These are phyloP conservation scores for Cotoneaster glaucophyllus DNA, from an alignment of 306 rosid genomes.

Conservation along the genomic window DNA sequence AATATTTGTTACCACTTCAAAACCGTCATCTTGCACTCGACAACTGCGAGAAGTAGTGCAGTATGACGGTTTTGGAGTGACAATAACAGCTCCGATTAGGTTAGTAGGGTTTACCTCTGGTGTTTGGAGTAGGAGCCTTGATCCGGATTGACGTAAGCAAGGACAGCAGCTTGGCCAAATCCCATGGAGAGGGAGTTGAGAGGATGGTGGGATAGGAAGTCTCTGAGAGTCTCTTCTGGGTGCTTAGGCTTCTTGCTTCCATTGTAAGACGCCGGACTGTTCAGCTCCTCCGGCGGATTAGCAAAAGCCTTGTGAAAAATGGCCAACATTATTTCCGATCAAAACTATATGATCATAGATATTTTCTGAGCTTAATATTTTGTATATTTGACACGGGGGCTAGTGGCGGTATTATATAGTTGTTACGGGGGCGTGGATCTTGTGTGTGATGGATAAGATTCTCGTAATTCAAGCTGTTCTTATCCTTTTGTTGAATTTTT, in stretches of 20 bases:
- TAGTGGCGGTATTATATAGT: slow-evolving; percentile 4
- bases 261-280: slow-evolving; percentile 78
- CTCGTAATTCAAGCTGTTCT: slow-evolving; percentile 24
- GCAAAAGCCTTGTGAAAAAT: slow-evolving; percentile 88
- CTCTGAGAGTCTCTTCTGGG: slow-evolving; percentile 69
- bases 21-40: too few species aligned
- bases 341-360: not conserved
- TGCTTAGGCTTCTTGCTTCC: slow-evolving; percentile 72
- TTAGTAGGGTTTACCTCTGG: slow-evolving; percentile 44
- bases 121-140: slow-evolving; percentile 28
- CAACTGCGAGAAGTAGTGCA: too few species aligned
- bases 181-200: slow-evolving; percentile 54
- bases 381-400: too few species aligned
- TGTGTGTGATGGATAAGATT: slow-evolving; percentile 47
- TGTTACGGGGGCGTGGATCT: slow-evolving; percentile 30
- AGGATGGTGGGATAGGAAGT: slow-evolving; percentile 71
- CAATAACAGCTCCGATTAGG: too few species aligned
- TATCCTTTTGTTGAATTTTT: not conserved
- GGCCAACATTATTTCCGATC: slow-evolving; percentile 49
- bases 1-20: too few species aligned
- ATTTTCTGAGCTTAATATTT: not conserved
- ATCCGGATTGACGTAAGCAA: slow-evolving; percentile 67
- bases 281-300: slow-evolving; percentile 89
- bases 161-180: slow-evolving; percentile 71
- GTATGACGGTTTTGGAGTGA: too few species aligned